Conservation (phyloP, 2,329 filamentous ascomycete genomes). For the Thielaviopsis populi region DNA sequence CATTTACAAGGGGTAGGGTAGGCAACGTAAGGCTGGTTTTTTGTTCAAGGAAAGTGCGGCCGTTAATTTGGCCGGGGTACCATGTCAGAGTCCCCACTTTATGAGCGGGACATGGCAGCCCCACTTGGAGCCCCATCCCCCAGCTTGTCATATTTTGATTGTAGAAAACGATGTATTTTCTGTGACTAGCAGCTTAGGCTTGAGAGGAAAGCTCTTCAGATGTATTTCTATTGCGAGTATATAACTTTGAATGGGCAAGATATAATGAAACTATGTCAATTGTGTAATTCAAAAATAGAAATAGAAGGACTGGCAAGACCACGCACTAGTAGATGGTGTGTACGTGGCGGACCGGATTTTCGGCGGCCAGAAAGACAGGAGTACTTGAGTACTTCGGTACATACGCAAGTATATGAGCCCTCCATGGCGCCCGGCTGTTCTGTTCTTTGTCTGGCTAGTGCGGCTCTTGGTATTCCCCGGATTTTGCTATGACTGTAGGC, state of each 20-base stretch:
- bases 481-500: neutral
- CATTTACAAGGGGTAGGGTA: neutral
- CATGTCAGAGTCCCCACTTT: neutral
- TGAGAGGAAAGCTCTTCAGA: neutral
- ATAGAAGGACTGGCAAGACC: too few species aligned
- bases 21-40: neutral
- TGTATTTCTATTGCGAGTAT: too few species aligned
- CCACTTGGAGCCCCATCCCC: too few species aligned
- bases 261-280: too few species aligned
- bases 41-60: neutral
- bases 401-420: neutral
- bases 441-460: neutral
- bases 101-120: neutral
- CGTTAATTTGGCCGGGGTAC: slow-evolving; percentile 4
- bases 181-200: neutral
- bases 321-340: too few species aligned
- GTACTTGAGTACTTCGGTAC: too few species aligned
- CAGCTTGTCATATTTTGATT: neutral
- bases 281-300: neutral
- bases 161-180: neutral
- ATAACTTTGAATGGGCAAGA: too few species aligned
- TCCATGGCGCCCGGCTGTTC: neutral
- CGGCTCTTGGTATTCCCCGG: neutral
- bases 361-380: neutral
- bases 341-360: too few species aligned